These are phyloP conservation scores for Chaetothyriales sp. DNA, from an alignment of 2,329 filamentous ascomycete species.

Conservation along the genomic window DNA sequence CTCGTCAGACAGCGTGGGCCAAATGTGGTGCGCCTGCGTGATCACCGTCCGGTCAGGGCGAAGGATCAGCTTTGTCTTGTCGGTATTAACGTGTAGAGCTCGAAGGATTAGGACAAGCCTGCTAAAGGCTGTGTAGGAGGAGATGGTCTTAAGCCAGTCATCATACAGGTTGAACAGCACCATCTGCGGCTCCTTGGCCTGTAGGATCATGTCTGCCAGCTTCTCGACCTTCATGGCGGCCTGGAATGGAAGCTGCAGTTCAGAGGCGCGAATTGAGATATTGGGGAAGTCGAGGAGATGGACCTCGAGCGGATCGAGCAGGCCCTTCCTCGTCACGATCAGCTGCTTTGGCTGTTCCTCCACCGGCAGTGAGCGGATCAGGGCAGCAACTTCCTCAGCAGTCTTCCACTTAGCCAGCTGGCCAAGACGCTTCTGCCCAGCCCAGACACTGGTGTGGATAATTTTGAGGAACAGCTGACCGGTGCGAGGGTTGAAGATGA, in stretches of 20 bases:
- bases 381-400: conserved; percentile 93
- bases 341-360: conserved; percentile 98
- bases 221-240: conserved; percentile 99
- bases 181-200: conserved; percentile 98
- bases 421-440: conserved; percentile 95
- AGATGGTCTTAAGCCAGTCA: conserved; percentile 96
- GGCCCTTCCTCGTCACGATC: conserved; percentile 93
- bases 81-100: conserved; percentile 90
- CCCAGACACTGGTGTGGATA: conserved; percentile 98
- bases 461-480: conserved; percentile 98
- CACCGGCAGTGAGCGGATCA: conserved; percentile 87
- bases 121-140: conserved; percentile 96
- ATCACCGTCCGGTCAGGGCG: conserved; percentile 96
- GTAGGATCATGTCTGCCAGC: conserved; percentile 94
- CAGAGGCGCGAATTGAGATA: conserved; percentile 93
- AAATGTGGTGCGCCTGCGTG: conserved; percentile 97
- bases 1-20: conserved; percentile 85
- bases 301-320: conserved; percentile 91
- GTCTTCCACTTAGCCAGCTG: conserved; percentile 99
- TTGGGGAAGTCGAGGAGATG: conserved; percentile 97
- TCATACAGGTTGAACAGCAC: conserved; percentile 98
- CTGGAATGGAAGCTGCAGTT: conserved; percentile 94
- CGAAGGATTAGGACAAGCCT: conserved; percentile 84
- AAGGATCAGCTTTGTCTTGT: conserved; percentile 92
- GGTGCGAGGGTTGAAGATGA: conserved; percentile 99